Percentiles rank a stretch among this genome's conserved stretches.
Conservation (phyloP, 768 basidiomycete genomes). For the Sarcomyxa edulis region DNA sequence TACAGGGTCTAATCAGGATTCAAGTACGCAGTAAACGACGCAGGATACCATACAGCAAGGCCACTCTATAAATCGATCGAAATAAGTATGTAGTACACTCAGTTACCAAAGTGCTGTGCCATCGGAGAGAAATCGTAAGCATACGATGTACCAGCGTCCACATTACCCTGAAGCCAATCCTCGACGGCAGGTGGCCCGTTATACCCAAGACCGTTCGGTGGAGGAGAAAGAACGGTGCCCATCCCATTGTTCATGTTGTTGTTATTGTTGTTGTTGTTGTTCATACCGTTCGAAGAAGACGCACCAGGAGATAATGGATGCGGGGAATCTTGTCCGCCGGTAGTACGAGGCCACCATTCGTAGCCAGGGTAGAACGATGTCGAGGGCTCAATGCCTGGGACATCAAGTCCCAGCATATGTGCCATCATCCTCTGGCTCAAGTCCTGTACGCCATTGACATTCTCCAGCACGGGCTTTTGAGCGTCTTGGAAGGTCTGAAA, state of each 20-base stretch:
- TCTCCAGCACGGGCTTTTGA: conserved; percentile 18
- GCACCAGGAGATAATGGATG: conserved; percentile 6
- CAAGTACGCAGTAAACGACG: too few relatives aligned
- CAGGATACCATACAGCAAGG: too few relatives aligned
- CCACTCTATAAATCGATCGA: too few relatives aligned
- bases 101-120: neutral
- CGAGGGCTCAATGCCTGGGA: conserved; percentile 60
- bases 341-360: conserved; percentile 60
- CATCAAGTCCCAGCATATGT: conserved; percentile 64
- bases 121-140: neutral
- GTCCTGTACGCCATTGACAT: conserved; percentile 51
- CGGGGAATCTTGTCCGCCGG: conserved; percentile 17
- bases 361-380: conserved; percentile 52
- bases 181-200: neutral
- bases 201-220: neutral
- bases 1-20: too few relatives aligned
- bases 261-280: too few relatives aligned
- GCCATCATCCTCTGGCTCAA: conserved; percentile 64
- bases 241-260: too few relatives aligned
- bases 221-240: neutral
- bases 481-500: conserved; percentile 22
- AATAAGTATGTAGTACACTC: too few relatives aligned
- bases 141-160: neutral
- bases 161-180: neutral
- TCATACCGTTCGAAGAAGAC: too few relatives aligned